Evolutionary conservation across 805 yeast species (phyloP).

Genomic region (Yarrowia hollandica): DNA sequence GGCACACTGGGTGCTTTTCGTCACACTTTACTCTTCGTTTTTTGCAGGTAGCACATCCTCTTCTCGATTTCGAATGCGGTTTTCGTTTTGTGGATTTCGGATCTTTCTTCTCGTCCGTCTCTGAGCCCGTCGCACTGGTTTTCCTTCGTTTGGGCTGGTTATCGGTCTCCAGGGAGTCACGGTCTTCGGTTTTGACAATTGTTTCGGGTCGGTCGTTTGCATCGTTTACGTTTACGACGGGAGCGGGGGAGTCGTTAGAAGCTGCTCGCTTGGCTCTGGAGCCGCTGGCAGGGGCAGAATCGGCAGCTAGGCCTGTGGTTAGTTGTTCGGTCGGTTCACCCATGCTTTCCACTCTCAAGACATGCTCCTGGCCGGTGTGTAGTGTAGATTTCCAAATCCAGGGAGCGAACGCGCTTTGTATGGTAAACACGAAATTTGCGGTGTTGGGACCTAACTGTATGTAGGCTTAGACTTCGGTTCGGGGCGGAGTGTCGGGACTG

Average conservation of each 20-base stretch:
- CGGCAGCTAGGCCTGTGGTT: neutral
- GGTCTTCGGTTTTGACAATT: conserved; percentile 19
- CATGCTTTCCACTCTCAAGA: conserved; percentile 1
- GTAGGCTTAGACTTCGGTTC: conserved; percentile 11
- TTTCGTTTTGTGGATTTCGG: conserved; percentile 56
- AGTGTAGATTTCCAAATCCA: neutral
- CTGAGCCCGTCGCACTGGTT: conserved; percentile 12
- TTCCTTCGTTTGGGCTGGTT: neutral
- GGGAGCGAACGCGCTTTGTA: conserved; percentile 1
- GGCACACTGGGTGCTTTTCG: conserved; percentile 76
- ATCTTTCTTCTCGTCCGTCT: conserved; percentile 16
- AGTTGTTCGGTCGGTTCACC: conserved; percentile 1
- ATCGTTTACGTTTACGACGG: conserved; percentile 25
- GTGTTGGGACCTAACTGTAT: conserved; percentile 22
- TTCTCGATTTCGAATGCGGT: conserved; percentile 84
- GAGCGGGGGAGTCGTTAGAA: neutral
- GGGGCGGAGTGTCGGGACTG: conserved; percentile 21
- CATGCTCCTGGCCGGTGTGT: conserved; percentile 4
- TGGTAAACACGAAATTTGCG: conserved; percentile 24
- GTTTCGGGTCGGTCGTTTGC: conserved; percentile 16
- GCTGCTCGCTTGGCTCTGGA: neutral
- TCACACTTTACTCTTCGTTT: conserved; percentile 91
- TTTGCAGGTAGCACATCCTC: conserved; percentile 89
- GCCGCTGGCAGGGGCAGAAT: neutral
- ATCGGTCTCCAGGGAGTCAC: conserved; percentile 1